Percentiles rank a stretch among this genome's conserved stretches.
Conservation (phyloP, 805 yeast species). For the Cyberlindnera mississippiensis region DNA sequence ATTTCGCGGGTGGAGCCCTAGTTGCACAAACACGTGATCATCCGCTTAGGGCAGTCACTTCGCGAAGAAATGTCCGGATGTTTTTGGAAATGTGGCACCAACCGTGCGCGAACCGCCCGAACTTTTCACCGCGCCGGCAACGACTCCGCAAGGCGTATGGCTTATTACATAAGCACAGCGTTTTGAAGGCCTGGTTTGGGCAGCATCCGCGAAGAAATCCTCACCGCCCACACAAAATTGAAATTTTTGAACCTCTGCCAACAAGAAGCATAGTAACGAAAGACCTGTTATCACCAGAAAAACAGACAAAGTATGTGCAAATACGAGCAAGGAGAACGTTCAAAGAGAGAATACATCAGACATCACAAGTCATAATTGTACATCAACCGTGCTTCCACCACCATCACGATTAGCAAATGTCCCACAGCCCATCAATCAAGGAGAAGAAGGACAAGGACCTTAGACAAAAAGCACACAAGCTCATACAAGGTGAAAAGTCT, state of each 20-base stretch:
- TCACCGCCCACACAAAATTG: conserved; percentile 22
- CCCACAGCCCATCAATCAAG: too few relatives aligned
- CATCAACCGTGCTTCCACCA: too few relatives aligned
- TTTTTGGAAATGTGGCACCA: conserved; percentile 3
- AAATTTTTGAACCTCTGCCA: conserved; percentile 23
- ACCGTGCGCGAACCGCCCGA: conserved; percentile 1
- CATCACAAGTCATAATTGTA: not conserved
- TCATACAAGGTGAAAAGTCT: too few relatives aligned
- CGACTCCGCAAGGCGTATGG: conserved; percentile 1
- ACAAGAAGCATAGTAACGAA: not conserved
- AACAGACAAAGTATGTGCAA: conserved; percentile 27
- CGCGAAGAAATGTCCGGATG: conserved; percentile 4
- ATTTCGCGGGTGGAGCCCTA: conserved; percentile 1
- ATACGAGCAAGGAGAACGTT: conserved; percentile 1
- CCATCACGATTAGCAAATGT: too few relatives aligned
- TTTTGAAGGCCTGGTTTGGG: conserved; percentile 7
- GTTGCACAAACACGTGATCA: not conserved
- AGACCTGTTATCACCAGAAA: conserved; percentile 10
- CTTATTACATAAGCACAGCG: conserved; percentile 9
- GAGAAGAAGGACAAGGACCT: too few relatives aligned
- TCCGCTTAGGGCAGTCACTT: conserved; percentile 6
- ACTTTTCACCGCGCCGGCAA: conserved; percentile 1
- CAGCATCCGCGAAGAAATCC: conserved; percentile 15
- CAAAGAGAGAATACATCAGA: conserved; percentile 1
- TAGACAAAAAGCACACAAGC: too few relatives aligned